Percentiles rank a stretch among this genome's conserved stretches.
These are phyloP conservation scores for Eimeria brunetti DNA, from an alignment of 169 alveolate genomes.

Conservation along the genomic window DNA sequence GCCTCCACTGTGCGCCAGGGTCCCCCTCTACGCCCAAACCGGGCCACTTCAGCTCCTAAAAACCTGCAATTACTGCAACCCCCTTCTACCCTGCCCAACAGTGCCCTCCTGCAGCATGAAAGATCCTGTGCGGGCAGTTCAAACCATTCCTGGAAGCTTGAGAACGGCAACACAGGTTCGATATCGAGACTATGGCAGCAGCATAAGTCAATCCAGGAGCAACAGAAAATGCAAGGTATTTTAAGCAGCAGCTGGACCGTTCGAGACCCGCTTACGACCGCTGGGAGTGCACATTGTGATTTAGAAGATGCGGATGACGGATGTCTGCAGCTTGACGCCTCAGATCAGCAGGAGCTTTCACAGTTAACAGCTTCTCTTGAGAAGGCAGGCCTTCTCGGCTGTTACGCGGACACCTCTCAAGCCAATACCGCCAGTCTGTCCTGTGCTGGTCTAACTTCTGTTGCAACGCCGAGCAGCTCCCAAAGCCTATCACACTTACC, in stretches of 20 bases:
- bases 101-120: slow-evolving; percentile 13
- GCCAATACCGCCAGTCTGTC: not conserved
- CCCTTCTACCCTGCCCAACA: not conserved
- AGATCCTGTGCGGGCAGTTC: not conserved
- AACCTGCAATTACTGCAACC: not conserved
- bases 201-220: not conserved
- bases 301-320: slow-evolving; percentile 30
- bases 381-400: slow-evolving; percentile 15
- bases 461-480: not conserved
- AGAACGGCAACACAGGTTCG: not conserved
- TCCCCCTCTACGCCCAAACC: slow-evolving; percentile 33
- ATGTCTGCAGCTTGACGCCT: slow-evolving; percentile 51
- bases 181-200: not conserved
- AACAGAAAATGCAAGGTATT: not conserved
- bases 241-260: slow-evolving; percentile 70
- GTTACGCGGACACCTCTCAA: slow-evolving; percentile 4
- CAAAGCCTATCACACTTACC: not conserved
- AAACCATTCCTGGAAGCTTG: slow-evolving; percentile 15
- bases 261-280: slow-evolving; percentile 63
- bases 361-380: slow-evolving; percentile 52
- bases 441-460: not conserved
- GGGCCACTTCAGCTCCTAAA: slow-evolving; percentile 19
- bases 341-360: slow-evolving; percentile 43
- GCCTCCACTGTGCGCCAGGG: slow-evolving; percentile 20
- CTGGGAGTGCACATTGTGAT: slow-evolving; percentile 38